phyloP scores from a whole-genome alignment of 73 alveolate species.

The Paramecium sonneborni region DNA sequence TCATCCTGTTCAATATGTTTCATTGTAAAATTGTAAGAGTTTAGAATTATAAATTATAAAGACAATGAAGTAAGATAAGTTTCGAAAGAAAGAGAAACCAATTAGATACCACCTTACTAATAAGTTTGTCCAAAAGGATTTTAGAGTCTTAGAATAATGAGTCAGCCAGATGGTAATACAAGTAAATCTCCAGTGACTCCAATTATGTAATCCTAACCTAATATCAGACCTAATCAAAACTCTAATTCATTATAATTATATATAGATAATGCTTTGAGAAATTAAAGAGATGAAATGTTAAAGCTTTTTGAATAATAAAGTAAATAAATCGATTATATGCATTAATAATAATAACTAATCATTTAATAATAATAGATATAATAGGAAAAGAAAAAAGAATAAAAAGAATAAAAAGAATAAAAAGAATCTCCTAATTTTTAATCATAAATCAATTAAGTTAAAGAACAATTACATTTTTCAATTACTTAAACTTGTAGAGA shows the following conservation, averaged over 20 bases:
- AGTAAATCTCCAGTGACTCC: conserved; percentile 1
- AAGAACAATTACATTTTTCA: not conserved
- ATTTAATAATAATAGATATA: not conserved
- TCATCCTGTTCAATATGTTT: not conserved
- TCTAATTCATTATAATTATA: not conserved
- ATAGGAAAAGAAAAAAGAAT: not conserved
- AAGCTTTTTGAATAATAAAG: not conserved
- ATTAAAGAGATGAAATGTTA: conserved; percentile 15
- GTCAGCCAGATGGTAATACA: not conserved
- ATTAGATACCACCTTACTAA: not conserved
- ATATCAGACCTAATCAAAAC: not conserved
- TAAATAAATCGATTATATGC: not conserved
- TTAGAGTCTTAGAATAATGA: not conserved
- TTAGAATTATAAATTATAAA: not conserved
- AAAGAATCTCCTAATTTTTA: not conserved
- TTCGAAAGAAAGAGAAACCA: not conserved
- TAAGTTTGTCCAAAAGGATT: not conserved
- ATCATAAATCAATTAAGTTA: not conserved
- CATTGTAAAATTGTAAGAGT: not conserved
- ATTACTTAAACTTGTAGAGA: conserved; percentile 16
- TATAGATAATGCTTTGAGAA: conserved; percentile 27
- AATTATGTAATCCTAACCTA: not conserved
- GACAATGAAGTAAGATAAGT: not conserved
- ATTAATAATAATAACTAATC: not conserved
- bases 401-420: no score